These are phyloP conservation scores for Huntiella bhutanensis DNA, from an alignment of 2,329 filamentous ascomycete species.

Conservation along the genomic window DNA sequence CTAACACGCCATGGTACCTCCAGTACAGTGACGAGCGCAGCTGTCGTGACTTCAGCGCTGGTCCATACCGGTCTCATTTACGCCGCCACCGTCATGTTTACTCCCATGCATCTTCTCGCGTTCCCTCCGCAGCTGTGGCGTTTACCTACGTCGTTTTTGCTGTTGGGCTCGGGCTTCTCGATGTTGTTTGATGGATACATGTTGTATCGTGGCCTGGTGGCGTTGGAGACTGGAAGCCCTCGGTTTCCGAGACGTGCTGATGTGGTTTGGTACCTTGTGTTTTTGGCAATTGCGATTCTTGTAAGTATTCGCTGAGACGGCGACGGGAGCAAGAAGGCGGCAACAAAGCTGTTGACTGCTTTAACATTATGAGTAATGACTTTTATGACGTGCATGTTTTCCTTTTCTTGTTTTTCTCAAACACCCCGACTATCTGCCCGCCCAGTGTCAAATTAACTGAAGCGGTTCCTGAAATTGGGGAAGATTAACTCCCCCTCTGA, in stretches of 20 bases:
- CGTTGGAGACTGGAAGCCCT: constrained; percentile 51
- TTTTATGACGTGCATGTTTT: constrained; percentile 7
- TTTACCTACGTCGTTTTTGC: constrained; percentile 23
- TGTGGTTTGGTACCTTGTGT: constrained; percentile 61
- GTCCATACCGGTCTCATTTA: constrained; percentile 37
- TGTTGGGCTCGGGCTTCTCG: constrained; percentile 22
- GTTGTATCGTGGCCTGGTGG: constrained; percentile 57
- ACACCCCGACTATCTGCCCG: constrained; percentile 54
- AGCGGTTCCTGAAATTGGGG: constrained; percentile 72
- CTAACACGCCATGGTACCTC: constrained; percentile 4
- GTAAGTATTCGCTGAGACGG: constrained; percentile 38
- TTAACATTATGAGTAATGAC: not conserved
- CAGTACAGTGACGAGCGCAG: constrained; percentile 47
- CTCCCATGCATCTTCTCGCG: constrained; percentile 30
- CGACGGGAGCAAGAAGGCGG: not conserved
- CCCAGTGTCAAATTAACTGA: constrained; percentile 54
- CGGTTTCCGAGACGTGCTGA: constrained; percentile 61
- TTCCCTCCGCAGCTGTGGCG: constrained; percentile 28
- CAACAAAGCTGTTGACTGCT: constrained; percentile 12
- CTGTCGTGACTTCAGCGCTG: constrained; percentile 40
- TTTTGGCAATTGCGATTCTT: constrained; percentile 51
- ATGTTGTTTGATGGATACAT: constrained; percentile 59
- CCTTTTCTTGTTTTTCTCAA: constrained; percentile 6
- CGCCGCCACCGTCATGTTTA: constrained; percentile 32
- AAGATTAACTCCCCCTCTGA: constrained; percentile 51